Conservation (phyloP, 2,329 filamentous ascomycete species). For the Bipolaris gigantea region DNA sequence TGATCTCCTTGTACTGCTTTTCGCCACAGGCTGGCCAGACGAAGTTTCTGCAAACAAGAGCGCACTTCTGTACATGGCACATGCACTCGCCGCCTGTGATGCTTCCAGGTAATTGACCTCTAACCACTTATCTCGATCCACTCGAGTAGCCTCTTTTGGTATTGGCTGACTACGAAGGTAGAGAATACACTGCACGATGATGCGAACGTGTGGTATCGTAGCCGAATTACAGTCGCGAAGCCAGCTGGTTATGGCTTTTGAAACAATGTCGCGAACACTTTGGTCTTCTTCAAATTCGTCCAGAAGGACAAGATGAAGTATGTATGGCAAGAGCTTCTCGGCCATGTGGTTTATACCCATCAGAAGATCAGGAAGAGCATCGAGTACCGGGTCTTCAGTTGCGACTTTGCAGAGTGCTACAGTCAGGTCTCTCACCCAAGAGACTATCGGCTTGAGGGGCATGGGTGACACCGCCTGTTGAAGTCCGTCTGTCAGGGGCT, state of each 20-base stretch:
- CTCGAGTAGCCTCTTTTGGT: constrained; percentile 74
- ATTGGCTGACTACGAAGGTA: constrained; percentile 83
- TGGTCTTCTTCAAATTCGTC: constrained; percentile 67
- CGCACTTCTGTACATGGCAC: constrained; percentile 85
- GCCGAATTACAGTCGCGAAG: constrained; percentile 54
- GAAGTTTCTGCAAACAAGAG: constrained; percentile 79
- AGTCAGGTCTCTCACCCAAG: constrained; percentile 66
- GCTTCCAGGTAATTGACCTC: constrained; percentile 75
- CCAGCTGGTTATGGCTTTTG: constrained; percentile 65
- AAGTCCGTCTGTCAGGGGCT: constrained; percentile 14
- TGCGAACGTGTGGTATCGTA: constrained; percentile 65
- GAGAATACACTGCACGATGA: constrained; percentile 76
- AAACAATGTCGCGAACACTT: constrained; percentile 61
- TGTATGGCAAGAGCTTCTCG: constrained; percentile 74
- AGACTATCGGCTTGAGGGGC: constrained; percentile 22
- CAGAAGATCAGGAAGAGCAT: constrained; percentile 68
- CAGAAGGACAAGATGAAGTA: constrained; percentile 79
- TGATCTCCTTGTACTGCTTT: constrained; percentile 65
- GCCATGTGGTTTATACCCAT: constrained; percentile 69
- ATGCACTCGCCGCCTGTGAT: constrained; percentile 71
- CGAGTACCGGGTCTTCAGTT: constrained; percentile 68
- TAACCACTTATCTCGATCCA: constrained; percentile 81
- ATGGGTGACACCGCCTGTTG: constrained; percentile 22
- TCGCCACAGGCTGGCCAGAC: constrained; percentile 54
- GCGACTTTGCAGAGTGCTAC: constrained; percentile 56